Base-by-base conservation (phyloP, 2,329 filamentous ascomycete genomes). In the Curvularia spicifera region DNA sequence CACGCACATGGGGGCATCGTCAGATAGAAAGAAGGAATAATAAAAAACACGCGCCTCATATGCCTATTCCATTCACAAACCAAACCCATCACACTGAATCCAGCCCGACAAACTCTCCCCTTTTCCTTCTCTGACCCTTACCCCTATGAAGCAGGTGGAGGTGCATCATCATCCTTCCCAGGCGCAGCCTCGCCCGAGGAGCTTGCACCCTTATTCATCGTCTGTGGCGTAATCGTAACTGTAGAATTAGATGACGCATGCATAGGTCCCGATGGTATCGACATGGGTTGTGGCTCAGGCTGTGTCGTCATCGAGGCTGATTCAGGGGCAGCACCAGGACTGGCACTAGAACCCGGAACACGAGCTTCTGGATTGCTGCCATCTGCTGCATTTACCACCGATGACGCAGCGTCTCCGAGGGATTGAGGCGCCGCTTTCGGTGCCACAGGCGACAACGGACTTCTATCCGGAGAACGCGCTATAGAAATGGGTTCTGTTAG, bases 401-500 rank as follows among this genome's bases (percentile, higher is more conserved):
- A 35, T 4, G 51, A 31, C 28, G 45, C 6, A 50, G 59, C 26
- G 22, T n/a, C 33, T 22, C 20, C 33, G 18, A 35, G 49, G 12
- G 4, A 54, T 40, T 31, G 44, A 31, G 28, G 7, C 22, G 50
- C 22, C 8, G 31, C 42, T 12, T 44, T 54, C 13, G 43, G 40
- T 31, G 53, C 50, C 40, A 35, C 39, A 9, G 49, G 48, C 37
- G 18, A 56, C 15, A 6, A 31, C 39, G 40, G 55, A 57, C 42
- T 54, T 45, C 57, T 35, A 9, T 61, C 58, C 15, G 60, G 60
- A 24, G 57, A 60, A 29, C 54, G 54, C 12, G 60, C 60, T 20
- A 63, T 52, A 9, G 57, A 60, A 44, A 55, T 52, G 3, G 57
- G 57, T 42, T 63, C 60, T 13, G 55, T 58, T 43, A 63, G 31